Conservation (phyloP, 2,329 filamentous ascomycete species). For the Penicillium sp. region DNA sequence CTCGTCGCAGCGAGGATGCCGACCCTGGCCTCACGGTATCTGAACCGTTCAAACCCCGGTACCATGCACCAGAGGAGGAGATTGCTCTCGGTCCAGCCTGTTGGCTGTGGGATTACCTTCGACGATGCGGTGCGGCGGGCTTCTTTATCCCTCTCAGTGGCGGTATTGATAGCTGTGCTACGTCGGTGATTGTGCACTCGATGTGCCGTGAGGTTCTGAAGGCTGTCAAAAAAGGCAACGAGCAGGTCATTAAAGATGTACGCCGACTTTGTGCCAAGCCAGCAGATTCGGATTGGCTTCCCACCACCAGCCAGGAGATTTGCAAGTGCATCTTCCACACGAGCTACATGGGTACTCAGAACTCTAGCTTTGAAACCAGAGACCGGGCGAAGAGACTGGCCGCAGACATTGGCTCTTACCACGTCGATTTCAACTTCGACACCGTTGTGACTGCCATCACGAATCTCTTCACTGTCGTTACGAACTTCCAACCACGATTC, state of each 20-base stretch:
- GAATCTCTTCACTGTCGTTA: constrained; percentile 55
- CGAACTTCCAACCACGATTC: constrained; percentile 58
- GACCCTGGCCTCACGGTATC: constrained; percentile 48
- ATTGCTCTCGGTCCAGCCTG: constrained; percentile 62
- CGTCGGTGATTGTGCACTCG: constrained; percentile 37
- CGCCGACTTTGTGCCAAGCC: constrained; percentile 50
- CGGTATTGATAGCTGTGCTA: constrained; percentile 41
- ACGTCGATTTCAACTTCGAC: constrained; percentile 71
- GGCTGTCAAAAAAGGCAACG: constrained; percentile 33
- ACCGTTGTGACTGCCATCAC: constrained; percentile 58
- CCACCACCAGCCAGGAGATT: constrained; percentile 57
- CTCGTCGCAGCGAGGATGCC: constrained; percentile 35
- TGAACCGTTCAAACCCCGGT: constrained; percentile 45
- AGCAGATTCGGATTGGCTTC: constrained; percentile 47
- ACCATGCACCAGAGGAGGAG: constrained; percentile 62
- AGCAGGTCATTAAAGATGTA: constrained; percentile 53
- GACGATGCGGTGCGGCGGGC: constrained; percentile 34
- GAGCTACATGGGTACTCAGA: constrained; percentile 65
- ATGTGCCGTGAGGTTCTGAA: constrained; percentile 40
- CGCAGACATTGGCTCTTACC: constrained; percentile 63
- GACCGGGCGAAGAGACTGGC: constrained; percentile 59
- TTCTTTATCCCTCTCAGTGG: constrained; percentile 41
- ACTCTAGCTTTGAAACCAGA: constrained; percentile 64
- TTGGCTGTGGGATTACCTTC: constrained; percentile 55
- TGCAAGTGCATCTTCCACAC: constrained; percentile 58